Evolutionary conservation across 805 yeast species (phyloP).

Genomic region (Sugiyamaella chiloensis): DNA sequence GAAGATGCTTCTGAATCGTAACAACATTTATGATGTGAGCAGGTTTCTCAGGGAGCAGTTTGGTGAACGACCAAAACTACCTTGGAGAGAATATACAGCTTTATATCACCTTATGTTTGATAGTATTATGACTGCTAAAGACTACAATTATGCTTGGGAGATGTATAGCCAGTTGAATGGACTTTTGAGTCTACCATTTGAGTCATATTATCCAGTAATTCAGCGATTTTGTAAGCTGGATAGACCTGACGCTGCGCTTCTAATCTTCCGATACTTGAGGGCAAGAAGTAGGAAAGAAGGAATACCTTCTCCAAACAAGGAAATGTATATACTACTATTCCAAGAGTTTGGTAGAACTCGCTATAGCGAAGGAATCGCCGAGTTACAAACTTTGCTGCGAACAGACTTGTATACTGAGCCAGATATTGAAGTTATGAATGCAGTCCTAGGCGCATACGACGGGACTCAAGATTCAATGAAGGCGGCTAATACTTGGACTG

Average conservation of each 20-base stretch:
- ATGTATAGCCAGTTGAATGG: slow-evolving; percentile 55
- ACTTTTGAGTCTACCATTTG: slow-evolving; percentile 55
- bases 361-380: slow-evolving; percentile 64
- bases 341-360: slow-evolving; percentile 55
- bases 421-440: slow-evolving; percentile 57
- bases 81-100: slow-evolving; percentile 34
- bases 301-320: slow-evolving; percentile 48
- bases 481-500: slow-evolving; percentile 51
- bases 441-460: slow-evolving; percentile 62
- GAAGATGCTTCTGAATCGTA: slow-evolving; percentile 35
- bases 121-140: slow-evolving; percentile 40
- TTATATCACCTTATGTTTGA: slow-evolving; percentile 44
- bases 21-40: slow-evolving; percentile 41
- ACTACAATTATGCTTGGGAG: slow-evolving; percentile 50
- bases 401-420: slow-evolving; percentile 57
- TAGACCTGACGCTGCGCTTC: slow-evolving; percentile 59
- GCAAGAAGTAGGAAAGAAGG: slow-evolving; percentile 53
- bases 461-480: slow-evolving; percentile 44
- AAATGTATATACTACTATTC: slow-evolving; percentile 59
- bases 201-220: slow-evolving; percentile 57
- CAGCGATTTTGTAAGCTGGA: slow-evolving; percentile 49
- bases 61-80: slow-evolving; percentile 30
- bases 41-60: slow-evolving; percentile 44
- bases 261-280: slow-evolving; percentile 59
- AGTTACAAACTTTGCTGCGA: slow-evolving; percentile 59